Evolutionary conservation across 2,329 filamentous ascomycete species (phyloP), one percentile per base, ranked within the genome.

Genomic region (Exophiala sp.): DNA sequence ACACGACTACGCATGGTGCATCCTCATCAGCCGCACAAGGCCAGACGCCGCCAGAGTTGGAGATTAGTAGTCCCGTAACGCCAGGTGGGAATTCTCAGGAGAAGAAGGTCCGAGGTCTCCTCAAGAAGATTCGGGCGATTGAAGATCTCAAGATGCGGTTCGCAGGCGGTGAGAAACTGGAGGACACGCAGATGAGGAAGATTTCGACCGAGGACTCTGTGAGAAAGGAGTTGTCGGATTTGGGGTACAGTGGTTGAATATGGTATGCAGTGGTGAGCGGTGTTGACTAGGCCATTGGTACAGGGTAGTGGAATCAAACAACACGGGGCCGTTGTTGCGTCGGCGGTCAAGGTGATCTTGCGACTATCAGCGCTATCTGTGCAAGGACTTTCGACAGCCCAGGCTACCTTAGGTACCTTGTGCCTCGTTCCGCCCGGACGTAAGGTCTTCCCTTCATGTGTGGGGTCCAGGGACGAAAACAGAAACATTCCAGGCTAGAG

Each of bases 131-230:
- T 56, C 82, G 93, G 16, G 93, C 93, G 9, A 98, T 98, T 65
- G 93, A 98, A 66, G 93, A 98, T 67, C 74, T 98, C 55, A 95
- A 97, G 76, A 96, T 97, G 90, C 82, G 93, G 49, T 82, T 90
- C 59, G 93, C 91, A 2, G 84, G 85, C 27, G 91, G 91, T 3
- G 93, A 98, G 77, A 97, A 96, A 77, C 74, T 98, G 53, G 93
- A 98, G 73, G 91, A 96, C 65, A 98, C 93, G 24, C 93, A 98
- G 73, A 82, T 98, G 70, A 94, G 95, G 78, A 98, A 98, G 79
- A 98, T 98, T 62, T 80, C 81, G 48, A 97, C 89, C 18, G 95
- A 97, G 73, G 75, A 82, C 42, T 71, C 79, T 13, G 91, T 98
- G 51, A 76, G 90, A 55, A 88, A 85, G 70, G 93, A 98, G 72